These are phyloP conservation scores for Ophiostoma fasciatum DNA, from an alignment of 2,329 filamentous ascomycete genomes.

Conservation along the genomic window DNA sequence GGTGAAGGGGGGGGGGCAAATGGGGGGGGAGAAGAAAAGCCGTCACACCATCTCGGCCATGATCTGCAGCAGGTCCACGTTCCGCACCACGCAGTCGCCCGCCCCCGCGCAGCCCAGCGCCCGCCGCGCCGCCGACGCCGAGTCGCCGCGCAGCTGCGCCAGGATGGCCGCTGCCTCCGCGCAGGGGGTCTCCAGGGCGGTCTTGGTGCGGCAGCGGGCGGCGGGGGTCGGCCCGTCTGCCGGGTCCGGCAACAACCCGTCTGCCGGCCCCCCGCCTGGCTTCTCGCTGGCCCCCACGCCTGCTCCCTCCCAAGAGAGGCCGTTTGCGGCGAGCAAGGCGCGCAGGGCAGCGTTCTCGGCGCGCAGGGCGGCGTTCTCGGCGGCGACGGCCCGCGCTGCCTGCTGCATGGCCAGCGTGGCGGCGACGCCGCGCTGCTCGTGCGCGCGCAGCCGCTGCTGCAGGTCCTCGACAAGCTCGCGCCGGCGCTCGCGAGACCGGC, in stretches of 20 bases:
- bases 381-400: constrained; percentile 32
- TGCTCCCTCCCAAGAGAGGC: no score
- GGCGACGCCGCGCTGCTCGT: constrained; percentile 31
- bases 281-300: no score
- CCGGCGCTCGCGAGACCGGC: constrained; percentile 34
- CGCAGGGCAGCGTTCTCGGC: no score
- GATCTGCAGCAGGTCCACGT: constrained; percentile 4
- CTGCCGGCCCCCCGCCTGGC: no score
- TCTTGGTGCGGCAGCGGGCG: no score
- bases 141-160: constrained; percentile 13
- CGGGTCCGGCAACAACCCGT: no score
- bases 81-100: constrained; percentile 16
- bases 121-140: constrained; percentile 11
- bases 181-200: constrained; percentile 13
- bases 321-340: no score
- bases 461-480: constrained; percentile 34
- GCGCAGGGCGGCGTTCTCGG: constrained; percentile 32
- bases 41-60: background rate
- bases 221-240: no score
- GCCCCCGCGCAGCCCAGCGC: constrained; percentile 13
- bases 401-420: constrained; percentile 39
- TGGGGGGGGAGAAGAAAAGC: no score
- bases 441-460: constrained; percentile 29
- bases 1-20: no score
- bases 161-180: constrained; percentile 17